Conservation (phyloP, 139 green algal genomes). For the Chlamydomonas asymmetrica region DNA sequence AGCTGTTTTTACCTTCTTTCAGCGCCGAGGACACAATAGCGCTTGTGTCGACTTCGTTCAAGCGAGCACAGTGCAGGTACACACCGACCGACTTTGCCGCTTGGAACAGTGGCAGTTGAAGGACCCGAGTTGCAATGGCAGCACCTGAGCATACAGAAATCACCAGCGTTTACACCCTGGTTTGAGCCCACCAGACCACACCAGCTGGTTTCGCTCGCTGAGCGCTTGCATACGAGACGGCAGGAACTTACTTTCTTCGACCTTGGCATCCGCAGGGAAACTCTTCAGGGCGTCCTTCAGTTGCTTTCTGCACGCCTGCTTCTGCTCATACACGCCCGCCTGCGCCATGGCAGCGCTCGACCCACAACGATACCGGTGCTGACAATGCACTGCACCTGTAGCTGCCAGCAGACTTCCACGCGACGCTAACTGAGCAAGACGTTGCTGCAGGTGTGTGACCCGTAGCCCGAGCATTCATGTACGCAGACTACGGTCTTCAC, state of each 20-base stretch:
- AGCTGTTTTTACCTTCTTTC: conserved; percentile 25
- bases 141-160: conserved; percentile 14
- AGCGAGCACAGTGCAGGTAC: conserved; percentile 65
- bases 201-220: background rate
- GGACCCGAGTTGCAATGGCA: conserved; percentile 37
- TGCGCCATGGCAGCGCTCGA: no score
- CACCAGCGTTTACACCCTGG: no score
- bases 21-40: conserved; percentile 48
- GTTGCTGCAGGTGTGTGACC: no score
- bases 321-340: conserved; percentile 2
- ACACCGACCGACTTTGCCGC: conserved; percentile 41
- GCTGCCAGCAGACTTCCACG: no score
- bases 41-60: conserved; percentile 76
- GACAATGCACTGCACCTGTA: no score
- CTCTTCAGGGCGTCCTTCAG: conserved; percentile 1
- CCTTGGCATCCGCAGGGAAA: conserved; percentile 2
- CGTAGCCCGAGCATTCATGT: no score
- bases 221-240: background rate
- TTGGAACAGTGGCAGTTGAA: conserved; percentile 42
- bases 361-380: no score
- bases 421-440: no score
- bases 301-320: conserved; percentile 8
- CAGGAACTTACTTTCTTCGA: background rate
- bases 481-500: no score
- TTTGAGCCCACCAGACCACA: background rate